Conservation (phyloP, 768 basidiomycete species). For the Termitomyces sp. region DNA sequence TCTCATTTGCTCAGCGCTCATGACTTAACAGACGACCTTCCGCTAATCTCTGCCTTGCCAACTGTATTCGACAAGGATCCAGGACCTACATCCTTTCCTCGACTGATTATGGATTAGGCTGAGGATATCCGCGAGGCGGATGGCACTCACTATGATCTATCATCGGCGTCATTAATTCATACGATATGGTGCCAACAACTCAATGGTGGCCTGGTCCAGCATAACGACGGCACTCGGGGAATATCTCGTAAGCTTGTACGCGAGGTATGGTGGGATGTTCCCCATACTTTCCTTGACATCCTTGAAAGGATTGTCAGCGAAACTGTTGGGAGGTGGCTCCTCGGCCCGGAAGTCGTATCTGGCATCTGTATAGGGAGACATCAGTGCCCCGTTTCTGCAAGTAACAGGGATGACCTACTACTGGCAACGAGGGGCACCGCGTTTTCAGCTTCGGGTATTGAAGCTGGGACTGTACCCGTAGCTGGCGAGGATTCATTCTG, state of each 20-base stretch:
- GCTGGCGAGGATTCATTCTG: neutral
- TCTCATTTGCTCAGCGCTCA: neutral
- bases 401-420: neutral
- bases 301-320: neutral
- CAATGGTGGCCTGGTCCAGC: neutral
- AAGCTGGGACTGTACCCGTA: neutral
- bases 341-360: too few species aligned
- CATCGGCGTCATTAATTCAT: neutral
- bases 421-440: neutral
- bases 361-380: neutral
- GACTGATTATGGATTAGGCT: neutral
- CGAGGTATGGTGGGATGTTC: neutral
- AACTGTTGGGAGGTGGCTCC: neutral
- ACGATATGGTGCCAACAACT: neutral
- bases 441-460: neutral
- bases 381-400: neutral
- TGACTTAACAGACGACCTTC: neutral
- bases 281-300: neutral
- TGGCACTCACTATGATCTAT: neutral
- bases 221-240: neutral
- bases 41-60: neutral
- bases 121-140: neutral
- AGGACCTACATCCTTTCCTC: neutral
- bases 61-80: too few species aligned
- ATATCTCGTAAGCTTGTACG: neutral